Conservation (phyloP, 208 protist genomes). For the Crithidia thermophila region DNA sequence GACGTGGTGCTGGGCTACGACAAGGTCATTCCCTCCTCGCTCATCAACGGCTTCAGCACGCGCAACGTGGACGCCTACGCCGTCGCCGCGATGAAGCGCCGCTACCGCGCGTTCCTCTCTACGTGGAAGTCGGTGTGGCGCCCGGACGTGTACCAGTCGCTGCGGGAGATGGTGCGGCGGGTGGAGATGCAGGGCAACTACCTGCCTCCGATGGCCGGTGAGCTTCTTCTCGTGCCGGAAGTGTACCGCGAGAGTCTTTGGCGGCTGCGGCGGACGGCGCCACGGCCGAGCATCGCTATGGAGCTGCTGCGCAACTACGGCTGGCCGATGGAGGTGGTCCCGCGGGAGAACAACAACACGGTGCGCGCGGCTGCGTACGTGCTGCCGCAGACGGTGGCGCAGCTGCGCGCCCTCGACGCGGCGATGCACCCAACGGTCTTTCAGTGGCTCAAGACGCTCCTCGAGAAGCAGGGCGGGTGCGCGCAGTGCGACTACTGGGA, state of each 20-base stretch:
- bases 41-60: constrained; percentile 46
- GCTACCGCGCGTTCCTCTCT: constrained; percentile 48
- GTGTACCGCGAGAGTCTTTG: constrained; percentile 80
- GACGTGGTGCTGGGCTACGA: constrained; percentile 21
- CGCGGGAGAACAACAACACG: constrained; percentile 40
- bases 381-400: constrained; percentile 48
- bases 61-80: constrained; percentile 27
- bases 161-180: constrained; percentile 44
- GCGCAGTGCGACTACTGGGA: constrained; percentile 76
- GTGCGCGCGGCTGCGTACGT: constrained; percentile 35
- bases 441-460: constrained; percentile 60
- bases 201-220: constrained; percentile 39
- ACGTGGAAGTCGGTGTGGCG: constrained; percentile 76
- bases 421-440: constrained; percentile 74
- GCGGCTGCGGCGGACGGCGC: constrained; percentile 59
- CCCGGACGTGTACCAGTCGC: constrained; percentile 64
- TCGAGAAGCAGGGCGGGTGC: constrained; percentile 67
- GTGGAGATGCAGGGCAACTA: constrained; percentile 61
- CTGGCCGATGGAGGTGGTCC: constrained; percentile 18
- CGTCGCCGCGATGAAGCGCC: constrained; percentile 26
- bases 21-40: constrained; percentile 62
- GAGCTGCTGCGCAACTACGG: constrained; percentile 78
- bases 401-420: constrained; percentile 56
- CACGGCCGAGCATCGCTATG: constrained; percentile 65
- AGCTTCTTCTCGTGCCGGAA: constrained; percentile 58